A percentile compares a stretch with the other conserved stretches of the same genome.
Evolutionary conservation across 306 rosid species (phyloP).

Genomic region (Cucurbita maxima): DNA sequence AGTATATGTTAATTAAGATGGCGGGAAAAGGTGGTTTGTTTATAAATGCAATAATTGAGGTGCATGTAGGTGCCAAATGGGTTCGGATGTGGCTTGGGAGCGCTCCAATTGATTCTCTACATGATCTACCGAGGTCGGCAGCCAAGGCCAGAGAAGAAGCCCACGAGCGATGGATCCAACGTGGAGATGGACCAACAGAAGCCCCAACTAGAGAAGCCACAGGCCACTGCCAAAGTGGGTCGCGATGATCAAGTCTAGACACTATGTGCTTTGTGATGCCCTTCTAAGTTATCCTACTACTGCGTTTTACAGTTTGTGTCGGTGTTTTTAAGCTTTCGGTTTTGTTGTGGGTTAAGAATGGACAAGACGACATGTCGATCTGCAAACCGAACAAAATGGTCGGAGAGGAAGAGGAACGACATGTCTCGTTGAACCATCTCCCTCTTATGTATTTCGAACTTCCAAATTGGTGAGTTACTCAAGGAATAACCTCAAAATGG

Average conservation of each 20-base stretch:
- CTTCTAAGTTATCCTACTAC: background rate
- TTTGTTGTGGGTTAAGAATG: background rate
- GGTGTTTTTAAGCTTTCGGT: background rate
- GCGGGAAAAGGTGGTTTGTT: background rate
- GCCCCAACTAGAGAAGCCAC: constrained; percentile 18
- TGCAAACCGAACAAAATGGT: background rate
- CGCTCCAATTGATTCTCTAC: constrained; percentile 54
- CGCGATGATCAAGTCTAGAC: constrained; percentile 9
- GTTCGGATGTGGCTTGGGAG: constrained; percentile 50
- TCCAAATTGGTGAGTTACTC: background rate
- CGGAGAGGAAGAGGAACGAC: background rate
- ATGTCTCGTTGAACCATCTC: background rate
- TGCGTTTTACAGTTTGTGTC: background rate
- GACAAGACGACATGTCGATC: background rate
- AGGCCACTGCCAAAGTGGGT: constrained; percentile 6
- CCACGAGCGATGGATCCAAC: background rate
- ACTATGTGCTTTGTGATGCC: background rate
- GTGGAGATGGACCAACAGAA: constrained; percentile 50
- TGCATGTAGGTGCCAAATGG: constrained; percentile 57
- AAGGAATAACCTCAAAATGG: too few relatives aligned
- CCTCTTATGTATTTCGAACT: background rate
- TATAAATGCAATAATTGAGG: too few relatives aligned
- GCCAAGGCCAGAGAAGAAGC: constrained; percentile 18
- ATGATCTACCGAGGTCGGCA: constrained; percentile 37
- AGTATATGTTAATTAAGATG: background rate